Conservation (phyloP, 1,284 basidiomycete genomes). For the Puccinia hordei region DNA sequence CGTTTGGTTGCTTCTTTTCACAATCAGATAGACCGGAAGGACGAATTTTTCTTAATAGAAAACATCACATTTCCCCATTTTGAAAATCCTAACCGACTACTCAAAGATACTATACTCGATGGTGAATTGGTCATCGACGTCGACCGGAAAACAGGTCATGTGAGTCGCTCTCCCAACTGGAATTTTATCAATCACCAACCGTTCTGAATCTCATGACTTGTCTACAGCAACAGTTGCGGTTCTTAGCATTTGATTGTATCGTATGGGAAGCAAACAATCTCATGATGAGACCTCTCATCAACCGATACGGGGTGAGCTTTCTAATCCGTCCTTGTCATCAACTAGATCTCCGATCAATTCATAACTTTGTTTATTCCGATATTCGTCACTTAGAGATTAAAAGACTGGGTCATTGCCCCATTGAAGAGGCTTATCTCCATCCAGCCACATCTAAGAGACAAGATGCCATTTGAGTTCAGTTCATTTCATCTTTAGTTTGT, state of each 20-base stretch:
- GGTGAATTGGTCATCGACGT: conserved; percentile 92
- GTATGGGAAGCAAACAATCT: conserved; percentile 83
- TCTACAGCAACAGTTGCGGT: conserved; percentile 72
- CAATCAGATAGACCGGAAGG: conserved; percentile 87
- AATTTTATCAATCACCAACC: not conserved
- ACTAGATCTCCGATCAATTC: not conserved
- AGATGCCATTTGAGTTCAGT: conserved; percentile 80
- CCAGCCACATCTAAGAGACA: conserved; percentile 68
- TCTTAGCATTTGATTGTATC: conserved; percentile 90
- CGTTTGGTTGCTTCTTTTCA: conserved; percentile 19
- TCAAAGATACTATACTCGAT: conserved; percentile 79
- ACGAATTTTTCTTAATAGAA: conserved; percentile 73
- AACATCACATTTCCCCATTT: conserved; percentile 87
- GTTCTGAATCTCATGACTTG: not conserved
- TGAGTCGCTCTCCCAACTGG: conserved; percentile 59
- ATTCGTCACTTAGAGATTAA: conserved; percentile 68
- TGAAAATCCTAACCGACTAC: conserved; percentile 67
- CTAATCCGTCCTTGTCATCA: conserved; percentile 13
- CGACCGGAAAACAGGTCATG: conserved; percentile 72
- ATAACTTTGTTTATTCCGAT: conserved; percentile 37
- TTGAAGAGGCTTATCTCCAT: conserved; percentile 72
- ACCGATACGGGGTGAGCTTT: conserved; percentile 79
- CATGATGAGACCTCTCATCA: conserved; percentile 77
- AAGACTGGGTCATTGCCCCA: conserved; percentile 79
- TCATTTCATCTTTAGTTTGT: conserved; percentile 38